Evolutionary conservation across 495 filamentous ascomycete genomes (phyloP).

Genomic region (Xylaria flabelliformis): DNA sequence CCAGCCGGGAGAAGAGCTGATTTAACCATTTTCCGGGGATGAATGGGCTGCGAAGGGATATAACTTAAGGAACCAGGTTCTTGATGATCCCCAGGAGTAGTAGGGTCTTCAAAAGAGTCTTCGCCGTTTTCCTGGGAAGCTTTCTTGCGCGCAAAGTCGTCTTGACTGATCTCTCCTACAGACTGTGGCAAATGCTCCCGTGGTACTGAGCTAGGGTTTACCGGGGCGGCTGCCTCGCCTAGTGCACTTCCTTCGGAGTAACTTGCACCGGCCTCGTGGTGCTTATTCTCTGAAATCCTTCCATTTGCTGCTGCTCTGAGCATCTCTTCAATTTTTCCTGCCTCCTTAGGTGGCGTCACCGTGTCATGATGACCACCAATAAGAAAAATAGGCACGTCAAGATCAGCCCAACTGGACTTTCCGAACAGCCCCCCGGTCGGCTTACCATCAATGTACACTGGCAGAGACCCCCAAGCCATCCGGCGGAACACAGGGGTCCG

Average conservation of each 20-base stretch:
- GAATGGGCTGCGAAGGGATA: conserved; percentile 49
- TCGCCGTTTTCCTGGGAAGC: conserved; percentile 30
- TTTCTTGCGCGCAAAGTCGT: conserved; percentile 40
- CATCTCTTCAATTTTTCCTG: conserved; percentile 66
- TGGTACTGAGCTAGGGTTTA: conserved; percentile 43
- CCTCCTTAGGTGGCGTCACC: conserved; percentile 72
- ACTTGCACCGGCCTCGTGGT: conserved; percentile 39
- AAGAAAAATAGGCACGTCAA: conserved; percentile 76
- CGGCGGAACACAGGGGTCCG: conserved; percentile 80
- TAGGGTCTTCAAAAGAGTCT: conserved; percentile 55
- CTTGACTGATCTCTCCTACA: conserved; percentile 45
- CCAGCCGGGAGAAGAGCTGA: conserved; percentile 78
- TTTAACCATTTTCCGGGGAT: conserved; percentile 64
- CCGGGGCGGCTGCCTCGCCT: conserved; percentile 55
- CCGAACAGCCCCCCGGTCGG: conserved; percentile 72
- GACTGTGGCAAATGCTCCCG: conserved; percentile 35
- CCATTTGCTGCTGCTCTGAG: conserved; percentile 33
- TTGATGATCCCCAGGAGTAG: conserved; percentile 47
- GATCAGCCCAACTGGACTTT: conserved; percentile 71
- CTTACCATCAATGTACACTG: conserved; percentile 57
- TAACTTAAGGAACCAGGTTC: conserved; percentile 32
- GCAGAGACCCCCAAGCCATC: conserved; percentile 77
- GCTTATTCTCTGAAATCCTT: conserved; percentile 33
- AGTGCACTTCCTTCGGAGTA: conserved; percentile 37
- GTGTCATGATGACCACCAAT: conserved; percentile 79